Evolutionary conservation across 129 eudicot species (phyloP), one percentile per base, ranked within the genome.

Genomic region (Logfia minima): DNA sequence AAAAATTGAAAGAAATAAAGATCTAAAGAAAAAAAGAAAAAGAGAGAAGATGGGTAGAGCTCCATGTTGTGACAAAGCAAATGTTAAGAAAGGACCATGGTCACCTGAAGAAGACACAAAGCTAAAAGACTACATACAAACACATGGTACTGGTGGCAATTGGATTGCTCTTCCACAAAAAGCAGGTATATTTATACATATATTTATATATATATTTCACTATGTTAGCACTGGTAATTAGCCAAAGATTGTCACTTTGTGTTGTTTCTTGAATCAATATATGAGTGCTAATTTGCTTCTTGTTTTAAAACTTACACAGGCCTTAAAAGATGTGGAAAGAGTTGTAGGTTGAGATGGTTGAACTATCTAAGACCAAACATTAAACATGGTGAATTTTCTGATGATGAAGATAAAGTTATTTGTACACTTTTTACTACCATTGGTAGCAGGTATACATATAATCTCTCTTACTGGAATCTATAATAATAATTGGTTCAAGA

Each of bases 311-410:
- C 10, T 4, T 45, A 8, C n/a, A 26, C 69, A 88, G 93, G 90
- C 13, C 88, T 89, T 58, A 84, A 74, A 83, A 86, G 93, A 83
- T 89, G 93, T 82, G 93, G 93, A 43, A 86, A 89, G 66, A 88
- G 93, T 78, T 88, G 93, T 77, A 86, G 93, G 79, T 86, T 88
- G 78, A 88, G 98, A 79, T 93, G 98, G 98, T 84, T 93, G 11
- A 93, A 93, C 68, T 93, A 93, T 84, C 90, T 93, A 4, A 88
- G 98, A 75, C 98, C 98, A 16, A 89, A 93, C 60, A 88, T 93
- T 17, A 93, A 90, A 70, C 98, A 93, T 86, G 98, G 98, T 61
- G 97, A 93, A 73, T 93, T 93, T 70, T 76, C 97, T 32, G 97
- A 93, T 75, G 96, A 88, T 76, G 98, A 93, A 83, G 98, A 90